Evolutionary conservation across 352 stramenopile species (phyloP), one percentile per base, ranked within the genome.

Genomic region (Pythium coloratum): DNA sequence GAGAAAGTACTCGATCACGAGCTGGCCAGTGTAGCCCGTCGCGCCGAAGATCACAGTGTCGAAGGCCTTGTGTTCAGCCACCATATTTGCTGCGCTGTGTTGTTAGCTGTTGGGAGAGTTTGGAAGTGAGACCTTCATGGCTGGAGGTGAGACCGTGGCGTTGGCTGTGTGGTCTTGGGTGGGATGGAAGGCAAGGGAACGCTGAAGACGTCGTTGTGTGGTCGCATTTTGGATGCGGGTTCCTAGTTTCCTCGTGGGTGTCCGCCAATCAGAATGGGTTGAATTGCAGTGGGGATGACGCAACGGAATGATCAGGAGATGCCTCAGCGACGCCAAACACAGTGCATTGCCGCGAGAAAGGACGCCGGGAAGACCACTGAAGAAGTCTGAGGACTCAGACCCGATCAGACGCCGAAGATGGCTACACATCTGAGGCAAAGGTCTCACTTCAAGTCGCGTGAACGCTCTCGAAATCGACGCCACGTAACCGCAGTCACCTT

Each of bases 11-110:
- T 71, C 64, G 18, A 77, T 78, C 7, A 85, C 76, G 38, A 97
- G 70, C 36, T 69, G 66, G 32, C 90, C 90, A 3, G 86, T 94
- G 73, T 92, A 97, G 42, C 86, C 90, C 16, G 86, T 97, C 14
- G 80, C 89, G 49, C 88, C 90, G 46, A 94, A 89, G n/a, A 98
- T 67, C 14, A 96, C 77, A 16, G 82, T 16, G 49, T 82, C 77
- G 49, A 74, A 83, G 10, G 53, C 63, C 46, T 58, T 58, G 51
- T 58, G 51, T 12, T 18, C 30, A 30, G 47, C 47, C 14, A 30
- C 54, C 54, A 59, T 68, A 16, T 1, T 59, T 8, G n/a, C 12
- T 24, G 20, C 20, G 18, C 7, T 5, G 6, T 55, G 16, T 36
- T n/a, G 50, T 40, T 20, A 28, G 12, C 3, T 20, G 28, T 2